Base-by-base conservation (phyloP, 1,284 basidiomycete genomes). In the Sporisorium reilianum region DNA sequence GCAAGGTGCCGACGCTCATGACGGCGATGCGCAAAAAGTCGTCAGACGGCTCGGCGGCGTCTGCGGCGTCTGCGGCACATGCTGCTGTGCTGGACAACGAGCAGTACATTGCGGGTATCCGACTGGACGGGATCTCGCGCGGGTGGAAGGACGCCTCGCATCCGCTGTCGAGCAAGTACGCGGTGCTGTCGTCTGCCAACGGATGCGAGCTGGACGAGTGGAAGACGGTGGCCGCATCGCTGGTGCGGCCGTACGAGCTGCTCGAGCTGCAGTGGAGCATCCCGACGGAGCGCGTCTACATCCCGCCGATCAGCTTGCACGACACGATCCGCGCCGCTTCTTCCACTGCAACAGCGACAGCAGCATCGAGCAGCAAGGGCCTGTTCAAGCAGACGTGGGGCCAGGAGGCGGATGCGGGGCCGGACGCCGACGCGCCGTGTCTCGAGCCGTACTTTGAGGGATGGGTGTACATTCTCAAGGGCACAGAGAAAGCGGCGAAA, bases 391-490 rank as follows among this genome's bases (percentile, higher is more conserved):
- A 28, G 9, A 38, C 50, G 9, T 59, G 26, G 38, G 51, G 50
- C 20, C 46, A 55, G 8, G 54, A 44, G 8, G n/a, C 16, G 10
- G 60, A 60, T 55, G 60, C 60, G 10, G 60, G 60, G 8, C 52
- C 53, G 0, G 56, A 64, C 12, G 22, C 41, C 1, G 66, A 69
- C 5, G 58, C 65, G 12, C 18, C 28, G 7, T 55, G 65, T n/a
- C 45, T 71, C 12, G 76, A 80, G 42, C 64, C 75, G 11, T 81
- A 76, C 55, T 73, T 61, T n/a, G 78, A 81, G 56, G 76, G 57
- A 3, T 81, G 75, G 75, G 65, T 74, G 12, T 81, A 81, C 55
- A 61, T 80, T 20, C 63, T 73, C 56, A 79, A 79, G 55, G 60
- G 61, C 22, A 38, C 55, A 14, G 59, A 48, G 1, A 55, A 32